Evolutionary conservation across 2,329 filamentous ascomycete species (phyloP), one percentile per base, ranked within the genome.

Genomic region (Phialophora tarda): DNA sequence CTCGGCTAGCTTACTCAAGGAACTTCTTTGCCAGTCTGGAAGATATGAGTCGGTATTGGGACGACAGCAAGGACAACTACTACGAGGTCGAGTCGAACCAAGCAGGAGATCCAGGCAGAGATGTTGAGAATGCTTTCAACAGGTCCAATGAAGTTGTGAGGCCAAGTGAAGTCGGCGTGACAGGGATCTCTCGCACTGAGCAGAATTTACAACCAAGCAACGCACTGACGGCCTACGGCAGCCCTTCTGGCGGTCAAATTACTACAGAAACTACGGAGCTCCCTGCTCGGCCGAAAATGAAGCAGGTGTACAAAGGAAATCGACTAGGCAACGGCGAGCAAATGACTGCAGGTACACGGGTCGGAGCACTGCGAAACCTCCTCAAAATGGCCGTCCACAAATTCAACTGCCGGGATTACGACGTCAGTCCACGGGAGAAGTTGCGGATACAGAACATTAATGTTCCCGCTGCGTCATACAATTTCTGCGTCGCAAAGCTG

Each of bases 21-120:
- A 86, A 85, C 63, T 89, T 89, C 75, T 89, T 84, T 82, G 80
- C 82, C 59, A 83, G 81, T 2, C 77, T 89, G 60, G 84, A 88
- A 69, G 82, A 81, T 41, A 81, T 89, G 81, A 80, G 84, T 17
- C 84, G 86, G 69, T 89, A 87, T 72, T 89, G 87, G 86, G 87
- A 89, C 72, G 80, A 79, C 47, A 86, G 82, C 65, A 73, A 84
- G 56, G 87, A 89, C 70, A 76, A 86, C 32, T 87, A 87, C 73
- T 81, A 81, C 64, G 78, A 81, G 61, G 75, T 77, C 17, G 74
- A 77, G 28, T 72, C 74, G 11, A 69, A 73, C n/a, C 69, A 71
- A 0, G 60, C 72, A 2, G 67, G 71, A 56, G 38, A 59, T 8
- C 47, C 64, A 12, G 38, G 38, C 17, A 53, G 47, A 17, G 59